These are phyloP conservation scores for Plantago rigida DNA, from an alignment of 305 asterid genomes.

Conservation along the genomic window DNA sequence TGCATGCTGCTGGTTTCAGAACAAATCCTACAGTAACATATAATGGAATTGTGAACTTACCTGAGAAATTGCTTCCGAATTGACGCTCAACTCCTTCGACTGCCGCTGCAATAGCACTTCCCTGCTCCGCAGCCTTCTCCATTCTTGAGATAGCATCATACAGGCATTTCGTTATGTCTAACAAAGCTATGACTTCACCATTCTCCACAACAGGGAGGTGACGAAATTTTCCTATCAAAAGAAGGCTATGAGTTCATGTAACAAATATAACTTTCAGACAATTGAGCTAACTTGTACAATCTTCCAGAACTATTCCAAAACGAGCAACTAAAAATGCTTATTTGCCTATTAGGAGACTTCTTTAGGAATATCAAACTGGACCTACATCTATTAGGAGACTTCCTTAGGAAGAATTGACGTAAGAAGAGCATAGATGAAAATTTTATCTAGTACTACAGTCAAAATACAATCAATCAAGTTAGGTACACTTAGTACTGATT, in stretches of 20 bases:
- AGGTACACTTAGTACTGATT: too few relatives aligned
- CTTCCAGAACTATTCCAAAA: background rate
- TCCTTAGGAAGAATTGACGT: background rate
- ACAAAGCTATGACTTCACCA: constrained; percentile 89
- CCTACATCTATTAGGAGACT: too few relatives aligned
- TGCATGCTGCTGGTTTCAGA: constrained; percentile 3
- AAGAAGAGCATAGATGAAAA: background rate
- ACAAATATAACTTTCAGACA: background rate
- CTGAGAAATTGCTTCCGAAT: constrained; percentile 68
- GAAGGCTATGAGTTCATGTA: constrained; percentile 12
- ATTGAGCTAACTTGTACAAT: background rate
- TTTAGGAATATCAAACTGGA: background rate
- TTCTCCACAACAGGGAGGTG: constrained; percentile 99
- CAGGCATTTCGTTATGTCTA: constrained; percentile 90
- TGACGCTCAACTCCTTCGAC: constrained; percentile 98
- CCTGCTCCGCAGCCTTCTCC: constrained; percentile 99
- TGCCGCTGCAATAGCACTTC: constrained; percentile 93
- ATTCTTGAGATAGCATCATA: constrained; percentile 94
- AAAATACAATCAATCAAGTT: background rate
- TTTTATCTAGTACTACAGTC: background rate
- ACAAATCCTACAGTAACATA: constrained; percentile 9
- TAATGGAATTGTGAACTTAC: constrained; percentile 36
- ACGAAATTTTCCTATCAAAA: constrained; percentile 68
- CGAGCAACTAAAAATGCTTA: too few relatives aligned
- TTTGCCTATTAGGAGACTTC: background rate